Base-by-base conservation (phyloP, 352 stramenopile species). In the Lagenidium giganteum region DNA sequence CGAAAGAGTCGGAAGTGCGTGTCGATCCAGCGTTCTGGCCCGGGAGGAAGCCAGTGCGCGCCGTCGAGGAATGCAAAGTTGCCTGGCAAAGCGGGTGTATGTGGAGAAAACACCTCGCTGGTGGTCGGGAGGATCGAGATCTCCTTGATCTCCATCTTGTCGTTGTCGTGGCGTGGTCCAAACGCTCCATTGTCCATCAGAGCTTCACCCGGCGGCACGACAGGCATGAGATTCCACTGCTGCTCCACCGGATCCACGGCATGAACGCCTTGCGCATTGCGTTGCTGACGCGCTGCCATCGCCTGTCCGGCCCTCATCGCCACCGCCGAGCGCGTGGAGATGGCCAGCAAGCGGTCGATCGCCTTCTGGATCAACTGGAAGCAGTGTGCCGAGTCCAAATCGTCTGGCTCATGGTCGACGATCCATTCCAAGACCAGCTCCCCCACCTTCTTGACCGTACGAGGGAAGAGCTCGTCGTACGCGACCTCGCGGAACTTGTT, bases 401-500 rank as follows among this genome's bases (percentile, higher is more conserved):
- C 24, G 7, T 46, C 49, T 1, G 25, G 31, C 8, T 29, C 23
- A 17, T 47, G 44, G 8, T 51, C 30, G 18, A 26, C 39, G 7
- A 58, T 54, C 51, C 59, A 72, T 38, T 52, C 26, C 16, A 38
- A 51, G 8, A 56, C 61, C 42, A 78, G 43, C 26, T 40, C 30
- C 8, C 55, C 44, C 0, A 67, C 31, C 6, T 59, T 49, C 0
- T 56, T 21, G 8, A 65, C 39, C 5, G 60, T 63, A 13, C 57
- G 42, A 13, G 48, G 53, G 39, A 67, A 78, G 5, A 42, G 2
- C 4, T 65, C 30, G 23, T 75, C 57, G 26, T 69, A 73, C n/a
- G 68, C 52, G 16, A 70, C 54, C 7, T 75, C 64, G n/a, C 57
- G 54, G 40, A 80, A 80, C 43, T 70, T 73, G 49, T 49, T 72